Evolutionary conservation across 1,284 basidiomycete genomes (phyloP).

Genomic region (Violaceomyces palustris): DNA sequence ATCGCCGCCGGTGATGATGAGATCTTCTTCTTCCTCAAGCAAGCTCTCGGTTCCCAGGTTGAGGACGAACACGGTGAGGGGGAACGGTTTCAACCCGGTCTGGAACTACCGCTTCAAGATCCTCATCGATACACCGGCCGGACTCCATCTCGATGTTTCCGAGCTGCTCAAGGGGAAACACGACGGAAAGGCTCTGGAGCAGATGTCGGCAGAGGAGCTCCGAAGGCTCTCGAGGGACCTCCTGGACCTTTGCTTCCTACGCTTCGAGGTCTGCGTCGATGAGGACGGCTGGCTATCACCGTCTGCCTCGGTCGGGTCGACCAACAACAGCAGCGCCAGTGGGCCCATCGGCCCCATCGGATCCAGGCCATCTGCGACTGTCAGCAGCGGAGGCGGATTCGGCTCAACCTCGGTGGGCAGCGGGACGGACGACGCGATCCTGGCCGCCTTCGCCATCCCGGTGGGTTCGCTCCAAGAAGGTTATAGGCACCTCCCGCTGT

Average conservation of each 20-base stretch:
- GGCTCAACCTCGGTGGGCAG: constrained; percentile 10
- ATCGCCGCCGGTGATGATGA: too few relatives aligned
- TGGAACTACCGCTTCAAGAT: constrained; percentile 39
- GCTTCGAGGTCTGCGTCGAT: constrained; percentile 47
- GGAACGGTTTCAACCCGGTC: constrained; percentile 46
- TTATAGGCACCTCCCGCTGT: constrained; percentile 45
- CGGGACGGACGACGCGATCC: constrained; percentile 22
- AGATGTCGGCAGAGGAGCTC: background rate
- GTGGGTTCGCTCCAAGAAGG: constrained; percentile 37
- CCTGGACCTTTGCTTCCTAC: constrained; percentile 48
- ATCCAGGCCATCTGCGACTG: constrained; percentile 6
- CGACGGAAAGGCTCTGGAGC: background rate
- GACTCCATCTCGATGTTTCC: constrained; percentile 10
- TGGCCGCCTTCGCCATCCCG: constrained; percentile 23
- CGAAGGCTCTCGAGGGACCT: constrained; percentile 30
- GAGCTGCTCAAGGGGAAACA: constrained; percentile 8
- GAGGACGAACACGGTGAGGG: constrained; percentile 27
- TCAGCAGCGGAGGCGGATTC: constrained; percentile 1
- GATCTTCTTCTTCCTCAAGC: too few relatives aligned
- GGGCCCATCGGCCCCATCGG: constrained; percentile 1
- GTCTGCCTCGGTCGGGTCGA: background rate
- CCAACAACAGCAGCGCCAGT: background rate
- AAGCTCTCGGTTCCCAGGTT: constrained; percentile 4
- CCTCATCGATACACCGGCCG: constrained; percentile 39
- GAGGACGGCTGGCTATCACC: too few relatives aligned